These are phyloP conservation scores for Choiromyces venosus DNA, from an alignment of 495 filamentous ascomycete species.

Conservation along the genomic window DNA sequence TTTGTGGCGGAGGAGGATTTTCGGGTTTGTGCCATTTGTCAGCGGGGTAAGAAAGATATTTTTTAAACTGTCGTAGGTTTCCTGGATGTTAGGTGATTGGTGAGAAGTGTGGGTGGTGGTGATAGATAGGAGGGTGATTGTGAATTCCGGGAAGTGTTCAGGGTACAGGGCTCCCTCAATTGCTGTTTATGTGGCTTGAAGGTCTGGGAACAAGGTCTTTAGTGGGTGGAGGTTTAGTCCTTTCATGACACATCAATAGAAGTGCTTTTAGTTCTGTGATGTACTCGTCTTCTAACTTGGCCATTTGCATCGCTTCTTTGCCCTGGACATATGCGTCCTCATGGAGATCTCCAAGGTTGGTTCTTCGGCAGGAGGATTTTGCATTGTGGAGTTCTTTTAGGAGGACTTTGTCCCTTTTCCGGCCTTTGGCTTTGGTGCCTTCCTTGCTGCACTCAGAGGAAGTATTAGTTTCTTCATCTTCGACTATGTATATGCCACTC, in stretches of 20 bases:
- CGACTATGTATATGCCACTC: slow-evolving; percentile 3
- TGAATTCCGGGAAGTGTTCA: no score
- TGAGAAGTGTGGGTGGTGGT: no score
- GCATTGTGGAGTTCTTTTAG: not conserved
- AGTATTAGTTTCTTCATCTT: not conserved
- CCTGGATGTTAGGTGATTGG: no score
- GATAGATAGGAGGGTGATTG: no score
- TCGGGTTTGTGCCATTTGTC: no score
- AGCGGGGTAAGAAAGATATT: no score
- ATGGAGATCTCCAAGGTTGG: slow-evolving; percentile 10
- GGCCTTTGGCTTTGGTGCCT: not conserved
- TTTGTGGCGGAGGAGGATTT: no score
- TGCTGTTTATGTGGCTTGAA: no score
- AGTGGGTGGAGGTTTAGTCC: slow-evolving; percentile 22
- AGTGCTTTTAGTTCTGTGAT: slow-evolving; percentile 2
- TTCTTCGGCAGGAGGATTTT: not conserved
- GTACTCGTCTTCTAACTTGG: slow-evolving; percentile 1
- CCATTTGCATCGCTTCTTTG: not conserved
- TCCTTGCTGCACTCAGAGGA: not conserved
- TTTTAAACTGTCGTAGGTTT: no score
- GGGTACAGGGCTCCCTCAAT: no score
- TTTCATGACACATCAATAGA: not conserved
- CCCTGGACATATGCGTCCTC: slow-evolving; percentile 9
- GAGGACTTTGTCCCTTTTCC: not conserved
- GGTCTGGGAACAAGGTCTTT: no score